phyloP scores from a whole-genome alignment of 108 stramenopile species.

The Nannochloropsis gaditana region DNA sequence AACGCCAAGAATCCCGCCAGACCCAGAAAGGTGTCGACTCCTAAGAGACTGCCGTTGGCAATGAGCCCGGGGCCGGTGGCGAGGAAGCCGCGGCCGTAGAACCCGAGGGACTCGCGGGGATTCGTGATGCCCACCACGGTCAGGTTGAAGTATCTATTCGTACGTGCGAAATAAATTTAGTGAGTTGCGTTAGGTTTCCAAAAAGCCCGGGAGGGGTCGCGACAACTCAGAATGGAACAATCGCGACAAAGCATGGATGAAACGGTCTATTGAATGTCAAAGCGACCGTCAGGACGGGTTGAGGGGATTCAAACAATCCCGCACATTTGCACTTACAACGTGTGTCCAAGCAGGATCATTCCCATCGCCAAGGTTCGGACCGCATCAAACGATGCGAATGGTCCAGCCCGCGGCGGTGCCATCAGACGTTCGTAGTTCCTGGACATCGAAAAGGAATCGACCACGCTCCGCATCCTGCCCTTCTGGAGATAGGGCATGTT shows the following conservation, averaged over 20 bases:
- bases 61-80: not conserved
- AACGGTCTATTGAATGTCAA: too few relatives aligned
- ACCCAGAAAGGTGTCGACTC: not conserved
- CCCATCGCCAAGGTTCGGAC: not conserved
- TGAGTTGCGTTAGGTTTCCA: too few relatives aligned
- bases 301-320: too few relatives aligned
- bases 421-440: slow-evolving; percentile 12
- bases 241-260: too few relatives aligned
- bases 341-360: not conserved
- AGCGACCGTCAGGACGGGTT: too few relatives aligned
- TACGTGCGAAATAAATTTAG: too few relatives aligned
- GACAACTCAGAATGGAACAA: too few relatives aligned
- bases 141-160: not conserved
- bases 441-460: not conserved
- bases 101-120: not conserved
- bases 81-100: not conserved
- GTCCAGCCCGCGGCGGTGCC: not conserved
- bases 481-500: not conserved
- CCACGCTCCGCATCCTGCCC: not conserved
- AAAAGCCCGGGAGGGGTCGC: too few relatives aligned
- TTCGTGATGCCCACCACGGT: not conserved
- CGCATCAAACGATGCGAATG: slow-evolving; percentile 1
- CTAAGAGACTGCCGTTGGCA: not conserved
- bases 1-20: not conserved
- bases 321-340: not conserved